Evolutionary conservation across 2,329 filamentous ascomycete genomes (phyloP).

Genomic region (Aureobasidium leucospermi): DNA sequence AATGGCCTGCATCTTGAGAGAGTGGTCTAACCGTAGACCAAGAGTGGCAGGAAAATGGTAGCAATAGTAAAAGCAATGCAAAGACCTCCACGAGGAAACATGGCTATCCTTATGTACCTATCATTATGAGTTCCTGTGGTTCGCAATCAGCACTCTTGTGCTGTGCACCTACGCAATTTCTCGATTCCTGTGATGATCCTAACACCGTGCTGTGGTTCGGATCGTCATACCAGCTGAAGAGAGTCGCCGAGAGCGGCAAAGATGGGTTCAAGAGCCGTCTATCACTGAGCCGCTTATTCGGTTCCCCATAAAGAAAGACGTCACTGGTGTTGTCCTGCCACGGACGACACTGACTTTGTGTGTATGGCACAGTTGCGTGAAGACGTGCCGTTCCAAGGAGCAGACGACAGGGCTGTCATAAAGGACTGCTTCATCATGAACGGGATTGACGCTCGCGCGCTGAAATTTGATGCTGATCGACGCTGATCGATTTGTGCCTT

Average conservation of each 20-base stretch:
- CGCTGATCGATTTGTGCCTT: neutral
- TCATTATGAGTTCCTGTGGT: neutral
- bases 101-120: neutral
- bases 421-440: neutral
- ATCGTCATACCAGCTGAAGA: conserved; percentile 1
- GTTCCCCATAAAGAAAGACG: neutral
- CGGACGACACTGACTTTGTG: neutral
- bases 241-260: neutral
- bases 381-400: neutral
- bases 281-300: neutral
- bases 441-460: neutral
- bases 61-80: neutral
- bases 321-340: neutral
- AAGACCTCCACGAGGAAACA: neutral
- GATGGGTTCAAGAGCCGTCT: neutral
- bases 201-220: neutral
- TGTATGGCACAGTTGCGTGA: too few relatives aligned
- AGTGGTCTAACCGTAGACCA: neutral
- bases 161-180: conserved; percentile 2
- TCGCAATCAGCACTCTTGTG: neutral
- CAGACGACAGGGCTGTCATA: neutral
- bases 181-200: neutral
- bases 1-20: neutral
- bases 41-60: neutral
- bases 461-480: neutral